Evolutionary conservation across 2,329 filamentous ascomycete genomes (phyloP).

Genomic region (Hansfordia pulvinata): DNA sequence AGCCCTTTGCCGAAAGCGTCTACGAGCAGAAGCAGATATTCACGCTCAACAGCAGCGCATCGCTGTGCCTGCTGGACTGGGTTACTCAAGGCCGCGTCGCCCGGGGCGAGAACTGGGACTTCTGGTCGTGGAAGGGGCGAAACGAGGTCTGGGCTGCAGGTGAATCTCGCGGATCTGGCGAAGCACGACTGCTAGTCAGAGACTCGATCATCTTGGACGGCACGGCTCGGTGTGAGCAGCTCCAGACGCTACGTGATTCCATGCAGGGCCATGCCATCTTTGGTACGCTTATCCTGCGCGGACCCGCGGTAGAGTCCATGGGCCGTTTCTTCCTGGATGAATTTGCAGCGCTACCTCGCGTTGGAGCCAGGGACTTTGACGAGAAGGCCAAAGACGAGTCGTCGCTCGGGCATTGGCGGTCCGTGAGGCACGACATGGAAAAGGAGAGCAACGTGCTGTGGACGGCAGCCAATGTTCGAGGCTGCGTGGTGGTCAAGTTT

Average conservation of each 20-base stretch:
- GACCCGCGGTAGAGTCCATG: slow-evolving; percentile 51
- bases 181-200: slow-evolving; percentile 56
- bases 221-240: slow-evolving; percentile 24
- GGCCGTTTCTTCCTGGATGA: slow-evolving; percentile 66
- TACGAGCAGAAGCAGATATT: slow-evolving; percentile 82
- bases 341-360: slow-evolving; percentile 64
- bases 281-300: slow-evolving; percentile 74
- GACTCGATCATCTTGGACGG: slow-evolving; percentile 69
- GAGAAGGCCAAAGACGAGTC: slow-evolving; percentile 27
- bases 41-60: slow-evolving; percentile 38
- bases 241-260: slow-evolving; percentile 35
- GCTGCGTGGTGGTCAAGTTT: slow-evolving; percentile 86
- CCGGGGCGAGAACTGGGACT: slow-evolving; percentile 79
- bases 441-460: slow-evolving; percentile 51
- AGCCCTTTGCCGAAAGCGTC: slow-evolving; percentile 73
- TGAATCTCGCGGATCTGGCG: slow-evolving; percentile 12
- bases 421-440: slow-evolving; percentile 42
- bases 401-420: slow-evolving; percentile 37
- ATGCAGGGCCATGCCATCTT: slow-evolving; percentile 69
- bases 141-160: slow-evolving; percentile 68
- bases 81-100: slow-evolving; percentile 79
- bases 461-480: slow-evolving; percentile 68
- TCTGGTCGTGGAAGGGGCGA: slow-evolving; percentile 63
- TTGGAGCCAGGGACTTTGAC: slow-evolving; percentile 72
- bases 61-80: slow-evolving; percentile 83